Conservation (phyloP, 2,329 filamentous ascomycete species). For the Cadophora gregata region DNA sequence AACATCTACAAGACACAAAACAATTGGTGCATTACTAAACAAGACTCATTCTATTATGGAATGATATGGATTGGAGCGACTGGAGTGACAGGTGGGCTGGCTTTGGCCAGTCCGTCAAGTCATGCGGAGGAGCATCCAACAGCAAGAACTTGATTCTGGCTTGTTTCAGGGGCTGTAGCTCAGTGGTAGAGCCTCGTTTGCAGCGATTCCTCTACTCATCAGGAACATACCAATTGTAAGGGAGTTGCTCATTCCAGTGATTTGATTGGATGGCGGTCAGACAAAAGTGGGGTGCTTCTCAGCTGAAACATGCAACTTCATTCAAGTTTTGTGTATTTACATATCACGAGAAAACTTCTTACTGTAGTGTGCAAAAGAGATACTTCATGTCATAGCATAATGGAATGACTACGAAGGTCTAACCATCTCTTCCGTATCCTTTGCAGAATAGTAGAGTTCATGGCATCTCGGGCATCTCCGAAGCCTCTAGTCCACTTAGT, state of each 20-base stretch:
- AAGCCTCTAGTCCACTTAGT: background rate
- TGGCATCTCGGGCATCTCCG: background rate
- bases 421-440: too few species aligned
- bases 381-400: too few species aligned
- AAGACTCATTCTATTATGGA: too few species aligned
- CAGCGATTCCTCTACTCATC: background rate
- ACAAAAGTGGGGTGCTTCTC: background rate
- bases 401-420: too few species aligned
- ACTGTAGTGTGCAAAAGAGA: background rate
- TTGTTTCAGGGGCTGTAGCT: slow-evolving; percentile 14
- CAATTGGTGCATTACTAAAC: too few species aligned
- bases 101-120: too few species aligned
- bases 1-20: too few species aligned
- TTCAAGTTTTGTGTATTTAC: background rate
- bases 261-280: background rate
- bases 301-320: background rate
- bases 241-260: background rate
- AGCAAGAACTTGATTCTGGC: background rate
- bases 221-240: background rate
- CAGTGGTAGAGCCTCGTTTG: slow-evolving; percentile 22
- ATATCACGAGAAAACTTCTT: background rate
- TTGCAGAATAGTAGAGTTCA: background rate
- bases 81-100: background rate
- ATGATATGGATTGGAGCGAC: too few species aligned
- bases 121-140: background rate